Evolutionary conservation across 805 yeast species (phyloP).

Genomic region (Kregervanrija fluxuum): DNA sequence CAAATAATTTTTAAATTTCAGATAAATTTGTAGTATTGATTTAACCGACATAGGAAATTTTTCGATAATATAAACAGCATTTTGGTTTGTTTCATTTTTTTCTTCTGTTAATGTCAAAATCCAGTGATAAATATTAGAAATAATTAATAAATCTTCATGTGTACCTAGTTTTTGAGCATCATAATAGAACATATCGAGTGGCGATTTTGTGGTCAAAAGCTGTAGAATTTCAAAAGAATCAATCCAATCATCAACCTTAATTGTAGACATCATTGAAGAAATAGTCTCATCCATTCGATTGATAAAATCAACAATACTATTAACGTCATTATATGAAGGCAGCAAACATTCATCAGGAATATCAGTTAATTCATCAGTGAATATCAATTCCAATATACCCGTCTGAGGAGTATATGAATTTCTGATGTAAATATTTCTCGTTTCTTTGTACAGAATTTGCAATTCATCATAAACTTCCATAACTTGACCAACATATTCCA

Average conservation of each 20-base stretch:
- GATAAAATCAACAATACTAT: constrained; percentile 54
- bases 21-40: constrained; percentile 58
- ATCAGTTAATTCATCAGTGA: constrained; percentile 33
- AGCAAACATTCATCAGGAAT: constrained; percentile 29
- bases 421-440: constrained; percentile 64
- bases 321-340: constrained; percentile 31
- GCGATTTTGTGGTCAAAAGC: constrained; percentile 50
- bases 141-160: constrained; percentile 48
- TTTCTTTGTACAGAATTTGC: constrained; percentile 47
- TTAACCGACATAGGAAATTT: constrained; percentile 64
- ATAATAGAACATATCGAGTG: constrained; percentile 51
- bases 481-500: constrained; percentile 14
- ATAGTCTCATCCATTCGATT: constrained; percentile 57
- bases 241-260: constrained; percentile 72
- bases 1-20: constrained; percentile 58
- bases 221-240: constrained; percentile 68
- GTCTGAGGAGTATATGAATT: constrained; percentile 61
- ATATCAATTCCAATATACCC: constrained; percentile 30
- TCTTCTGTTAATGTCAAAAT: constrained; percentile 48
- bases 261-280: constrained; percentile 46
- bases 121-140: constrained; percentile 69
- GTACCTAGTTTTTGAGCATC: constrained; percentile 32
- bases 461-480: constrained; percentile 18
- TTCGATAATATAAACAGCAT: constrained; percentile 24
- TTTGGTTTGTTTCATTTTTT: constrained; percentile 8